phyloP scores from a whole-genome alignment of 176 grass and related monocot genomes.

The Aegilops speltoides region DNA sequence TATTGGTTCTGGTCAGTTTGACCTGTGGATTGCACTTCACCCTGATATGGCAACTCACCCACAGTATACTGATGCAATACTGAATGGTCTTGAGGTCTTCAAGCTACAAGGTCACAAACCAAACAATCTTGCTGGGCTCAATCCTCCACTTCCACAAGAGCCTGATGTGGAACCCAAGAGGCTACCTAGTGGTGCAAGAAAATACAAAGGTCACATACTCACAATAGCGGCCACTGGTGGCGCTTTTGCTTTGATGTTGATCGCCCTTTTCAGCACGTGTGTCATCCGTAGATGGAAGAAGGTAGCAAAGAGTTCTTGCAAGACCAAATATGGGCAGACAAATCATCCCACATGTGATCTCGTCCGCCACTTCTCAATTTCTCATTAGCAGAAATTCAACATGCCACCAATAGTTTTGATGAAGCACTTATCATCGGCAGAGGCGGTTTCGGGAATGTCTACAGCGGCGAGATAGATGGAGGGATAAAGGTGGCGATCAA shows the following conservation, averaged over 20 bases:
- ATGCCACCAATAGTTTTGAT: conserved; percentile 3
- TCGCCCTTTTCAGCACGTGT: conserved; percentile 10
- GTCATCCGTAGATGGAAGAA: conserved; percentile 26
- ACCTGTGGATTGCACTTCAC: conserved; percentile 46
- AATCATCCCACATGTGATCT: too few species aligned
- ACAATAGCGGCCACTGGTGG: not conserved
- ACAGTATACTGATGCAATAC: conserved; percentile 38
- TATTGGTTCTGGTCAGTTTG: conserved; percentile 21
- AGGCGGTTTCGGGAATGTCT: too few species aligned
- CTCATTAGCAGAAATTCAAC: conserved; percentile 40
- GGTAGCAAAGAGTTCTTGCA: not conserved
- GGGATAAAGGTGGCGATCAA: too few species aligned
- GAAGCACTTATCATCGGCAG: too few species aligned
- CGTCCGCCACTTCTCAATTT: too few species aligned
- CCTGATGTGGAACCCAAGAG: not conserved
- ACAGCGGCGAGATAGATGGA: too few species aligned
- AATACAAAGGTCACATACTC: not conserved
- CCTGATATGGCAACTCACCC: not conserved
- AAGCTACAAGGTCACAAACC: not conserved
- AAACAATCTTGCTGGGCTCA: conserved; percentile 15
- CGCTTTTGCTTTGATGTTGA: conserved; percentile 9
- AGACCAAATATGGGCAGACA: not conserved
- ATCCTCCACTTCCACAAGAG: not conserved
- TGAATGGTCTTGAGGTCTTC: conserved; percentile 57
- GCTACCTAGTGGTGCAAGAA: not conserved